Conservation (phyloP, 495 filamentous ascomycete genomes). For the Talaromyces nanjingensis region DNA sequence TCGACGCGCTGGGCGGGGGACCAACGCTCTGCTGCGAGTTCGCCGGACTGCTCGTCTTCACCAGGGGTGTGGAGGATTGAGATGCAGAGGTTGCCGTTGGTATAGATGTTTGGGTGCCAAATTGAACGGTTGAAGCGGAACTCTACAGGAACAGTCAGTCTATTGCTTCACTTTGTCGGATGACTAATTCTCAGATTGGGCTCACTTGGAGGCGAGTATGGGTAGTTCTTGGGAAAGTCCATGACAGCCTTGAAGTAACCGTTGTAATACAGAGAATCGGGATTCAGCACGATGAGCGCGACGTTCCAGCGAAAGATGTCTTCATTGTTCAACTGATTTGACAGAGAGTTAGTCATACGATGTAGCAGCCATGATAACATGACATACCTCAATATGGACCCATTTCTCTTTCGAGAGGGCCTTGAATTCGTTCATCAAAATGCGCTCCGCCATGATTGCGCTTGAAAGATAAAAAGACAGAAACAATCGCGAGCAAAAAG, state of each 20-base stretch:
- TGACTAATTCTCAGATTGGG: background rate
- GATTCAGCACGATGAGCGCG: constrained; percentile 85
- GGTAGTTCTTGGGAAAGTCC: constrained; percentile 84
- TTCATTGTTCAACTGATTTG: constrained; percentile 54
- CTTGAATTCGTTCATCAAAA: constrained; percentile 87
- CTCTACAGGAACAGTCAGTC: constrained; percentile 27
- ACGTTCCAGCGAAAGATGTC: constrained; percentile 83
- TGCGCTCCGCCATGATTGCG: constrained; percentile 50
- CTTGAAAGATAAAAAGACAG: background rate
- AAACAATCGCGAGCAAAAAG: background rate
- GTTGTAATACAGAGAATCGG: constrained; percentile 83
- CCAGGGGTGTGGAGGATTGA: constrained; percentile 92
- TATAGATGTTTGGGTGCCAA: constrained; percentile 91
- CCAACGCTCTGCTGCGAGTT: constrained; percentile 85
- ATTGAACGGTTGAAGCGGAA: constrained; percentile 80
- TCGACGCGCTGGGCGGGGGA: constrained; percentile 87
- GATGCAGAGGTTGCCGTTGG: constrained; percentile 87
- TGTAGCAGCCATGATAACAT: background rate
- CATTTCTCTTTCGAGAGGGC: constrained; percentile 78
- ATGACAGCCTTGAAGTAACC: constrained; percentile 89
- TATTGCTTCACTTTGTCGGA: background rate
- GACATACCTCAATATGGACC: constrained; percentile 77
- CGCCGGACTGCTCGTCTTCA: constrained; percentile 86
- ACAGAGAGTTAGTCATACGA: background rate
- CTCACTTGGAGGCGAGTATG: constrained; percentile 72